Base-by-base conservation (phyloP, 78 protist genomes). In the Guillardia theta region DNA sequence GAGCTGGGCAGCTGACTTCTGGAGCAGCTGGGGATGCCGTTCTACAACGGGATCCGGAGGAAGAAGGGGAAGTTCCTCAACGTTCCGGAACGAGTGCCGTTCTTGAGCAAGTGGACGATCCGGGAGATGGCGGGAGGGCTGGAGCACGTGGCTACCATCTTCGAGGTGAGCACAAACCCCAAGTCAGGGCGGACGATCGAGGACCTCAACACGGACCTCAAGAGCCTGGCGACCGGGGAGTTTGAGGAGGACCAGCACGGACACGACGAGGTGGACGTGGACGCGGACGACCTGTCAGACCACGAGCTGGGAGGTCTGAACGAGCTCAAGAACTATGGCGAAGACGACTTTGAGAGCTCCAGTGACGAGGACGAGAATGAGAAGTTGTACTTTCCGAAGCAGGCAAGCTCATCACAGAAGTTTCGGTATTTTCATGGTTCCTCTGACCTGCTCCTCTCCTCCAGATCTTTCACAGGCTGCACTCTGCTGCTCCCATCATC, bases 21-120 rank as follows among this genome's bases (percentile, higher is more conserved):
- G 58, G 30, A 50, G 15, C 58, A 50, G 70, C 44, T 70, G 87
- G 87, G 87, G 44, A 70, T 70, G 87, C 87, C 87, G 45, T 70
- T 37, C 87, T 24, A 10, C 39, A 70, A 70, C 87, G 47, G 15
- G 6, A 10, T 15, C 45, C n/a, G 37, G 87, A 37, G 87, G n/a
- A 70, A 70, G 87, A 6, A 37, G 5, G 87, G 70, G n/a, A n/a
- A 53, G 64, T 53, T 19, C 33, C 64, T 21, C 64, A 53, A 53
- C 10, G 80, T 21, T 18, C 80, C 80, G 44, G 80, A 64, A 21
- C 12, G 21, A 18, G 30, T 64, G 12, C 80, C 80, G 19, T 64
- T 64, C 19, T 6, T 64, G 41, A 24, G 39, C 41, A 10, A 21
- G 41, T 64, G 21, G 41, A 10, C 12, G 12, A 30, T 64, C 19